phyloP scores from a whole-genome alignment of 2,329 filamentous ascomycete genomes.

The Sclerotiophoma versabilis region DNA sequence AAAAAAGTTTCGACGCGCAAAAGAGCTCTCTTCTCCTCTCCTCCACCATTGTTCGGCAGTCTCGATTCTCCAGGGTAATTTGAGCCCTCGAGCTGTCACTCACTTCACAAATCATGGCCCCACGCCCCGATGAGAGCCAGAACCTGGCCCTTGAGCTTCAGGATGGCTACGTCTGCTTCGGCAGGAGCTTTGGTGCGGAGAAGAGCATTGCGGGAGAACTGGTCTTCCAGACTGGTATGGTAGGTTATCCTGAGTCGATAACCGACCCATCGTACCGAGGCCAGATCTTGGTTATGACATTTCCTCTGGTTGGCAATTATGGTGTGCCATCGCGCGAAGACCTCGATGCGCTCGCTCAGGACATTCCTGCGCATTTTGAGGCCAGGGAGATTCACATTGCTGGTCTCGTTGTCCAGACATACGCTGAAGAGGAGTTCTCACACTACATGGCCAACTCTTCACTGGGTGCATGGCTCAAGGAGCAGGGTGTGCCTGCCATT shows the following conservation, averaged over 20 bases:
- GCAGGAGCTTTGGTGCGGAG: constrained; percentile 93
- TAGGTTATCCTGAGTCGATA: constrained; percentile 94
- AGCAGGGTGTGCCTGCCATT: constrained; percentile 91
- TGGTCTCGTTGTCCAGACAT: constrained; percentile 87
- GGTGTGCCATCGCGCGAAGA: constrained; percentile 89
- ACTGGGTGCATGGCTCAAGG: constrained; percentile 92
- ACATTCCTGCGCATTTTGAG: constrained; percentile 92
- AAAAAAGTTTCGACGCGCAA: constrained; percentile 13
- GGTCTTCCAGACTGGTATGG: constrained; percentile 99
- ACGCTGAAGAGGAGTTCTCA: constrained; percentile 93
- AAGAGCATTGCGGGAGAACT: constrained; percentile 96
- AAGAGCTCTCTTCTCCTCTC: constrained; percentile 24
- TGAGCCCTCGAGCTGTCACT: constrained; percentile 46
- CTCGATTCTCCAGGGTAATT: constrained; percentile 40
- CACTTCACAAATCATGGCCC: constrained; percentile 40
- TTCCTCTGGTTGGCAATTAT: constrained; percentile 96
- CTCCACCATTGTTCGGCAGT: constrained; percentile 41
- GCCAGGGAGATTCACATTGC: constrained; percentile 91
- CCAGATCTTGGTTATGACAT: constrained; percentile 96
- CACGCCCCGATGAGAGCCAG: constrained; percentile 53
- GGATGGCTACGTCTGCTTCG: constrained; percentile 89
- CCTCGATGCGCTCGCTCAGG: constrained; percentile 82
- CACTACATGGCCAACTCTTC: constrained; percentile 92
- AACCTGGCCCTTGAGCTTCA: constrained; percentile 89
- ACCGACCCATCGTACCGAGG: constrained; percentile 88